A percentile compares a stretch with the other conserved stretches of the same genome.
Evolutionary conservation across 2,329 filamentous ascomycete genomes (phyloP).

Genomic region (Sclerotinia borealis): DNA sequence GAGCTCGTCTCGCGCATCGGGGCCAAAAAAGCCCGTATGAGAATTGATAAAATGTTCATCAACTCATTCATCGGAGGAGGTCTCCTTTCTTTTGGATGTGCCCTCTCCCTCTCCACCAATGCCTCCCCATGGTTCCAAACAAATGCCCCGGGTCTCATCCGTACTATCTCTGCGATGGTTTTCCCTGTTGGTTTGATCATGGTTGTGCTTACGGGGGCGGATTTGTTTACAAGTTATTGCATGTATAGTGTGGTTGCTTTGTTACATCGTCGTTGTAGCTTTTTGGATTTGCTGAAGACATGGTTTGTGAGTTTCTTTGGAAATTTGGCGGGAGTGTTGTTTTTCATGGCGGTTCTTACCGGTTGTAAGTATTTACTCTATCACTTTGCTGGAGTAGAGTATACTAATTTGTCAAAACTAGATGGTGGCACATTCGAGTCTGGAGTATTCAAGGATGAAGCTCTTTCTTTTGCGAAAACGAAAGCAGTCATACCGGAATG

Average conservation of each 20-base stretch:
- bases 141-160: slow-evolving; percentile 43
- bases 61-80: slow-evolving; percentile 46
- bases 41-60: slow-evolving; percentile 46
- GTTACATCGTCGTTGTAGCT: slow-evolving; percentile 37
- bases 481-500: slow-evolving; percentile 45
- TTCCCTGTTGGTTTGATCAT: slow-evolving; percentile 46
- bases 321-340: slow-evolving; percentile 43
- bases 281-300: slow-evolving; percentile 30
- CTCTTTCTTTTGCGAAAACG: slow-evolving; percentile 40
- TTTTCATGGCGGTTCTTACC: slow-evolving; percentile 42
- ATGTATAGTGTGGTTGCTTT: slow-evolving; percentile 40
- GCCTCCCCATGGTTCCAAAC: slow-evolving; percentile 42
- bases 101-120: slow-evolving; percentile 40
- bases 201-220: slow-evolving; percentile 43
- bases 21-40: slow-evolving; percentile 45
- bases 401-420: slow-evolving; percentile 17
- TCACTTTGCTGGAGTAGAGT: background rate
- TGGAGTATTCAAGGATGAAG: slow-evolving; percentile 39
- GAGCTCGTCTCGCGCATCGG: slow-evolving; percentile 47
- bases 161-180: slow-evolving; percentile 39
- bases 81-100: slow-evolving; percentile 46
- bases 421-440: slow-evolving; percentile 42
- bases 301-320: slow-evolving; percentile 44
- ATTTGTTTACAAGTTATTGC: slow-evolving; percentile 40
- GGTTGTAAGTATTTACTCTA: slow-evolving; percentile 36